Conservation (phyloP, 75 land plant genomes). For the Sequoia sempervirens region DNA sequence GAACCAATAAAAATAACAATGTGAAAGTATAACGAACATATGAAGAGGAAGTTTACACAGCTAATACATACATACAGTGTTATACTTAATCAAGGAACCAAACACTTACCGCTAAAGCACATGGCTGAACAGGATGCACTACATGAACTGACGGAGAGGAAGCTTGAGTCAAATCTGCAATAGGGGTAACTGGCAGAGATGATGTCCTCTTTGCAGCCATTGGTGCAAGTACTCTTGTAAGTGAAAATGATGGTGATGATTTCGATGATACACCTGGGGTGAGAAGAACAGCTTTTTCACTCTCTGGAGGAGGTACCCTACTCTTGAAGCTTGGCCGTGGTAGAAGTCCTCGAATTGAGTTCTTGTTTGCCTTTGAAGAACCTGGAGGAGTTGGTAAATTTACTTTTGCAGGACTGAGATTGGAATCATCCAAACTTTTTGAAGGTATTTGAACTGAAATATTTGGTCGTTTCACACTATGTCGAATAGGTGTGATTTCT, state of each 20-base stretch:
- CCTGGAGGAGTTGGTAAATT: slow-evolving; percentile 30
- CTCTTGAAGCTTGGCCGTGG: slow-evolving; percentile 47
- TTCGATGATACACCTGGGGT: slow-evolving; percentile 16
- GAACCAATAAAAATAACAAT: background rate
- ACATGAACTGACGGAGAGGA: slow-evolving; percentile 17
- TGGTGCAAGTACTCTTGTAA: slow-evolving; percentile 42
- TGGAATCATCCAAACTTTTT: slow-evolving; percentile 25
- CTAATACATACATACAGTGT: background rate
- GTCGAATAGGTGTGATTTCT: slow-evolving; percentile 12
- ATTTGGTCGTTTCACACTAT: slow-evolving; percentile 26
- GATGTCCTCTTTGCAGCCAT: slow-evolving; percentile 59
- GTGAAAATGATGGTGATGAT: slow-evolving; percentile 30
- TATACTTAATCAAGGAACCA: background rate
- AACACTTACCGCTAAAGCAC: slow-evolving; percentile 24
- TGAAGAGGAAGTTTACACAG: background rate
- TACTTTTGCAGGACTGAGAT: slow-evolving; percentile 18
- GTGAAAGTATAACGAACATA: background rate
- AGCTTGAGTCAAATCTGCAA: slow-evolving; percentile 15
- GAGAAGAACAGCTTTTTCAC: slow-evolving; percentile 28
- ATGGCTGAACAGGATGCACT: slow-evolving; percentile 10
- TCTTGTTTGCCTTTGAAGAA: slow-evolving; percentile 18
- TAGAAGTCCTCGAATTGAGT: slow-evolving; percentile 29
- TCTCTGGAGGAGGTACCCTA: slow-evolving; percentile 25
- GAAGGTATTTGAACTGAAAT: slow-evolving; percentile 50
- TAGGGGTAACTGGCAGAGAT: slow-evolving; percentile 58